Percentiles rank a stretch among this genome's conserved stretches.
Evolutionary conservation across 768 basidiomycete species (phyloP).

Genomic region (Boletellus ananas): DNA sequence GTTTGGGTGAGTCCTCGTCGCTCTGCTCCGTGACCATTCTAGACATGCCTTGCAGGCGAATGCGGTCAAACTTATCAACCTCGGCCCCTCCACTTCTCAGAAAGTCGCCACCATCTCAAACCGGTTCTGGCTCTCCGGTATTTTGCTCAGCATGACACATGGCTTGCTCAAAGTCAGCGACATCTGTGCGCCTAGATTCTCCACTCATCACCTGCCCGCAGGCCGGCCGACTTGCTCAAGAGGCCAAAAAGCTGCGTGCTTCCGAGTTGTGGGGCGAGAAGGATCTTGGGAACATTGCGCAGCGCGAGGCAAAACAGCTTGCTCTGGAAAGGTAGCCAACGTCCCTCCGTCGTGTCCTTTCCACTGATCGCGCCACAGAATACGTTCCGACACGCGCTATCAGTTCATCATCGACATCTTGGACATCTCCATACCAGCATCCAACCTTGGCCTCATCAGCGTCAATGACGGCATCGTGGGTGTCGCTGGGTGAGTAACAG

Average conservation of each 20-base stretch:
- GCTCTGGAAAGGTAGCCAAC: slow-evolving; percentile 49
- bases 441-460: slow-evolving; percentile 67
- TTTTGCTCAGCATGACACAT: slow-evolving; percentile 72
- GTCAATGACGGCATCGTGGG: slow-evolving; percentile 86
- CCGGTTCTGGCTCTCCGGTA: slow-evolving; percentile 86
- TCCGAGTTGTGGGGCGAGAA: slow-evolving; percentile 55
- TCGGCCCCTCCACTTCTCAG: slow-evolving; percentile 58
- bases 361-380: slow-evolving; percentile 35
- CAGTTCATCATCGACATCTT: slow-evolving; percentile 84
- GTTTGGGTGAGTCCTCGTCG: slow-evolving; percentile 64
- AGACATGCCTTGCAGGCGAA: slow-evolving; percentile 46
- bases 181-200: not conserved
- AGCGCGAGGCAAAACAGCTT: slow-evolving; percentile 61
- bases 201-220: slow-evolving; percentile 20
- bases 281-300: slow-evolving; percentile 60
- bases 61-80: slow-evolving; percentile 57
- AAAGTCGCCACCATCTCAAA: slow-evolving; percentile 64
- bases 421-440: slow-evolving; percentile 89
- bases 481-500: slow-evolving; percentile 67
- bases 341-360: not conserved
- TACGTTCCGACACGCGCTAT: slow-evolving; percentile 60
- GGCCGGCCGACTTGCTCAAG: slow-evolving; percentile 59
- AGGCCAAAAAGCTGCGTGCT: slow-evolving; percentile 50
- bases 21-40: not conserved
- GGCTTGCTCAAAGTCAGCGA: slow-evolving; percentile 59